A percentile compares a stretch with the other conserved stretches of the same genome.
phyloP scores from a whole-genome alignment of 768 basidiomycete species.

The Phanerochaete sordida region DNA sequence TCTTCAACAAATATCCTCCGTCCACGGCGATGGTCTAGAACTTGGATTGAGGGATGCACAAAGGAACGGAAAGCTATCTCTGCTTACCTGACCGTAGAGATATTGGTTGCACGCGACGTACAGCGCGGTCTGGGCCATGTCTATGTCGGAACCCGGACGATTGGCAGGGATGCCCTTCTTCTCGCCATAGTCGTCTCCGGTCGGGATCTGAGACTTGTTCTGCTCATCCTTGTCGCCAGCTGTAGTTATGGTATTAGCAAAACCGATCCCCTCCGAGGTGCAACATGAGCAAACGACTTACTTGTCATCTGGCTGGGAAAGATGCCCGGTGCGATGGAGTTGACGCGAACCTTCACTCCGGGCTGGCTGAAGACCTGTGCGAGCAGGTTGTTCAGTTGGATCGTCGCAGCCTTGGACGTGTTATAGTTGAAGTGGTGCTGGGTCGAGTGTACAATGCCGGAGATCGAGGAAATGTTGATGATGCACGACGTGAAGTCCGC shows the following conservation, averaged over 20 bases:
- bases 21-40: conserved; percentile 23
- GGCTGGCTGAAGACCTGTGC: conserved; percentile 31
- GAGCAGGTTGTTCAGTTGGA: conserved; percentile 32
- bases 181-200: conserved; percentile 25
- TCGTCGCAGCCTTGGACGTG: conserved; percentile 35
- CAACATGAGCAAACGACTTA: conserved; percentile 3
- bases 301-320: conserved; percentile 36
- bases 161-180: conserved; percentile 33
- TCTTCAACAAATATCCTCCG: conserved; percentile 26
- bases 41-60: neutral
- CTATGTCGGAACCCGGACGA: conserved; percentile 32
- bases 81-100: conserved; percentile 32
- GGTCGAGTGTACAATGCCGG: conserved; percentile 36
- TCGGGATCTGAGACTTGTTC: conserved; percentile 31
- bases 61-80: neutral
- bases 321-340: conserved; percentile 32
- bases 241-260: neutral
- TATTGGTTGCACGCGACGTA: conserved; percentile 31
- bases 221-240: conserved; percentile 25
- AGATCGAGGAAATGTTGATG: conserved; percentile 41
- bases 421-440: conserved; percentile 47
- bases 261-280: too few relatives aligned
- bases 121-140: conserved; percentile 32
- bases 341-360: conserved; percentile 33
- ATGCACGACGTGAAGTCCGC: conserved; percentile 32